Evolutionary conservation across 768 basidiomycete species (phyloP), one percentile per base, ranked within the genome.

Genomic region (Thelephora ganbajun): DNA sequence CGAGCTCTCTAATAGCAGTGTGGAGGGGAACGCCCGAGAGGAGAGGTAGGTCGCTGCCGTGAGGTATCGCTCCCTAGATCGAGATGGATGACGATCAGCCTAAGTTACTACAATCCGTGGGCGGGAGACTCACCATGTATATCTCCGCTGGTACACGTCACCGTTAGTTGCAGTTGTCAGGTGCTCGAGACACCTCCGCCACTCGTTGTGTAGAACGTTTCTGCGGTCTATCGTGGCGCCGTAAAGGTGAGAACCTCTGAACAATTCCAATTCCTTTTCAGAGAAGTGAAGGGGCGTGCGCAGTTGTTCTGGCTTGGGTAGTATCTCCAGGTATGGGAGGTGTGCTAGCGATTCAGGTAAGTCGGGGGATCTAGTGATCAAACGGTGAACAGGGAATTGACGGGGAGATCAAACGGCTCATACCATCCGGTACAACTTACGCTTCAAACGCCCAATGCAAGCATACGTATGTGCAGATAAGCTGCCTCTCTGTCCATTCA

Each of bases 21-120:
- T 77, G 0, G 92, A 96, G 0, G 92, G 88, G 57, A 96, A 97
- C 0, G 90, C 85, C 45, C 93, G 77, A 1, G 92, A 93, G 1
- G 88, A 88, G 34, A 90, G 66, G 57, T 87, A 80, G 0, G 84
- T 90, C 5, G 81, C 68, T 1, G 84, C 78, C 0, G 74, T 72
- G 2, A 87, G 66, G 59, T 86, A 93, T 20, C 63, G 59, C 20
- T 81, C 73, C 85, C 90, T 92, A 37, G 33, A 11, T 48, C 9
- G 9, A 9, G 26, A 30, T 9, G 26, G 26, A 30, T 30, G 26
- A 30, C 5, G 26, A 9, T 30, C 9, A 30, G 26, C n/a, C n/a
- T n/a, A 30, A 30, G 9, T 4, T 30, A 30, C 9, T 30, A 9
- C 4, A 9, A 30, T 30, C 9, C 9, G 26, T 9, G 9, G 9